Evolutionary conservation across 108 stramenopile species (phyloP), one percentile per base, ranked within the genome.

Genomic region (Tribonema minus): DNA sequence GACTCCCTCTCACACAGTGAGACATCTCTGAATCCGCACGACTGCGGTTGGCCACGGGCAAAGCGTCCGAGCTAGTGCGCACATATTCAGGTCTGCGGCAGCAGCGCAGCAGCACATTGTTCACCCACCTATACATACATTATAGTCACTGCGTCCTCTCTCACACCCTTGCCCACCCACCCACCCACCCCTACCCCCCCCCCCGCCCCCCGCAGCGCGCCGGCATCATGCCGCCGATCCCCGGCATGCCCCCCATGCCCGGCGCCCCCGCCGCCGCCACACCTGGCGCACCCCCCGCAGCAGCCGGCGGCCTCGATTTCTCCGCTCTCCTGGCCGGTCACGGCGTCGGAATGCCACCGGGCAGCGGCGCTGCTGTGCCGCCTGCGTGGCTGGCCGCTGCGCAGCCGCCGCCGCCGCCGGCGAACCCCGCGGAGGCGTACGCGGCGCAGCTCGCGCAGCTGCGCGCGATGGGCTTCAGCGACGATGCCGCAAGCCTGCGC

Each of bases 391-490:
- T 81, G 3, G 5, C 66, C 46, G n/a, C 72, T 2, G 33, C 5
- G 31, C 28, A 61, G 2, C 3, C 63, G 7, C 36, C 82, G n/a
- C 3, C 40, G 65, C 35, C 61, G 0, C 31, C 39, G 3, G 69
- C 46, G 12, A 61, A 76, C 35, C 86, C 86, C 36, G 73, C 37
- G 40, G 80, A 71, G 58, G 76, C 71, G 28, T 87, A 60, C 83
- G 86, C 84, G 31, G 33, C 63, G 3, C 86, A 87, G 37, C 66
- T 87, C 25, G 31, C 62, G 31, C 81, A 82, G 54, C 68, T 87
- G 73, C 64, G 60, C 67, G 86, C 82, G 41, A 87, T 87, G 86
- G 86, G 86, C 2, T 87, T 87, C 66, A 61, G 66, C 23, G 86
- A 87, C 71, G 28, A 68, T 3, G 76, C 39, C 31, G 85, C 85